Evolutionary conservation across 2,329 filamentous ascomycete species (phyloP).

Genomic region (Neodidymelliopsis sp.): DNA sequence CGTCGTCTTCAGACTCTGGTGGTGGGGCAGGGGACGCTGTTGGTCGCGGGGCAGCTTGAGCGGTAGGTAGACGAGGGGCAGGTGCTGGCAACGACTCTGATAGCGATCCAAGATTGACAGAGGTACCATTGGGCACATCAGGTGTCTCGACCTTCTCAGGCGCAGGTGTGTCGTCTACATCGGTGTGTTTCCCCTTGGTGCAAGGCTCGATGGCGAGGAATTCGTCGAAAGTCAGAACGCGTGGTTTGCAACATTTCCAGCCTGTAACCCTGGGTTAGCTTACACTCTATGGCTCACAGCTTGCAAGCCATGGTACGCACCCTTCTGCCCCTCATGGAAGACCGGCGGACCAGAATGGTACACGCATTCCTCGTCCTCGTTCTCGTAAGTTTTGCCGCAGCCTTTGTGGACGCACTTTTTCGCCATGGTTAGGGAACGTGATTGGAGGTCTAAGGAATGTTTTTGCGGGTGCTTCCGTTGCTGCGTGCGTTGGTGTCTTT

Average conservation of each 20-base stretch:
- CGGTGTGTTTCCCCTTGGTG: constrained; percentile 90
- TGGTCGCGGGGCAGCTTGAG: constrained; percentile 37
- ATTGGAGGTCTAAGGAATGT: constrained; percentile 8
- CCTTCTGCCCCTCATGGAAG: constrained; percentile 99
- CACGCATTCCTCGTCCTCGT: constrained; percentile 81
- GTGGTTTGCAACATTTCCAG: constrained; percentile 98
- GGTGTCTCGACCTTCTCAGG: constrained; percentile 58
- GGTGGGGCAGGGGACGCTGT: constrained; percentile 41
- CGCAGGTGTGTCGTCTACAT: constrained; percentile 74
- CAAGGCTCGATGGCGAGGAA: constrained; percentile 93
- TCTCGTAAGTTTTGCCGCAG: constrained; percentile 86
- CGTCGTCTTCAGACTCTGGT: constrained; percentile 79
- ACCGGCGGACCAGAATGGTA: constrained; percentile 92
- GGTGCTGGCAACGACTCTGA: constrained; percentile 42
- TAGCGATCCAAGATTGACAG: constrained; percentile 42
- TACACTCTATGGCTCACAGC: not conserved
- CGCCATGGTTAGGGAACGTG: constrained; percentile 59
- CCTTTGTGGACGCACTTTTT: constrained; percentile 96
- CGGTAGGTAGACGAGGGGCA: constrained; percentile 42
- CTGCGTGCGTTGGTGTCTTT: constrained; percentile 17
- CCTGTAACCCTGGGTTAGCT: constrained; percentile 61
- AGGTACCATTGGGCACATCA: constrained; percentile 52
- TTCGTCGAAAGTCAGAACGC: constrained; percentile 96
- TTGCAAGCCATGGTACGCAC: constrained; percentile 55
- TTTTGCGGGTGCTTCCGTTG: constrained; percentile 14